Evolutionary conservation across 2,329 filamentous ascomycete genomes (phyloP), one percentile per base, ranked within the genome.

Genomic region (Calycina herbarum): DNA sequence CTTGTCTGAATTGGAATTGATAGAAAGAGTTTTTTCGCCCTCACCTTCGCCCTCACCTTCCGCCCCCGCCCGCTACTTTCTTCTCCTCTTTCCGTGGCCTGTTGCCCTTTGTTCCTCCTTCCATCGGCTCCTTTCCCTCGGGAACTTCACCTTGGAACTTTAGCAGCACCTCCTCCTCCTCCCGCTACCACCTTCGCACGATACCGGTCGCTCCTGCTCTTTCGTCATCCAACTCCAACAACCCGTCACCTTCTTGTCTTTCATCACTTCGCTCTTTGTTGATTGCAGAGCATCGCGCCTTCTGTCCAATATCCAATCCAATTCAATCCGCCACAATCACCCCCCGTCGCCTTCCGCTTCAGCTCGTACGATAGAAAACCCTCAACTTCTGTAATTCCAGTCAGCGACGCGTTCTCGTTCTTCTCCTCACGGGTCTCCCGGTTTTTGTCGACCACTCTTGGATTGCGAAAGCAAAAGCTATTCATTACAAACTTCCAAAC

Each of bases 261-360:
- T 66, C 65, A n/a, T 17, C 54, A 35, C 20, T 57, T 57, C 65
- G 69, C 69, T 72, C 69, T 72, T 73, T 72, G 70, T 73, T 71
- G 70, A 70, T 67, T 71, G 67, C 69, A 70, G 72, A 73, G 68
- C 72, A 70, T 68, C 70, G 69, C 67, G 54, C 68, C 59, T 68
- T 66, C 65, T 65, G 35, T 48, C 8, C 38, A 7, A 40, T 8
- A 38, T 24, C n/a, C n/a, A 40, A 20, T 24, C 20, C 57, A 17
- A 24, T 20, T 24, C 31, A 24, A 13, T 38, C 42, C 59, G 27
- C 20, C 59, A 45, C 38, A 35, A 20, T 17, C 38, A 27, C 20
- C 42, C 13, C 59, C 11, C 54, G 35, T 61, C 54, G 59, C 48
- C 58, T 63, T 56, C 51, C 15, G n/a, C 45, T 58, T 59, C 57